Evolutionary conservation across 352 stramenopile genomes (phyloP), one percentile per base, ranked within the genome.

Genomic region (Globisporangium takayamanum): DNA sequence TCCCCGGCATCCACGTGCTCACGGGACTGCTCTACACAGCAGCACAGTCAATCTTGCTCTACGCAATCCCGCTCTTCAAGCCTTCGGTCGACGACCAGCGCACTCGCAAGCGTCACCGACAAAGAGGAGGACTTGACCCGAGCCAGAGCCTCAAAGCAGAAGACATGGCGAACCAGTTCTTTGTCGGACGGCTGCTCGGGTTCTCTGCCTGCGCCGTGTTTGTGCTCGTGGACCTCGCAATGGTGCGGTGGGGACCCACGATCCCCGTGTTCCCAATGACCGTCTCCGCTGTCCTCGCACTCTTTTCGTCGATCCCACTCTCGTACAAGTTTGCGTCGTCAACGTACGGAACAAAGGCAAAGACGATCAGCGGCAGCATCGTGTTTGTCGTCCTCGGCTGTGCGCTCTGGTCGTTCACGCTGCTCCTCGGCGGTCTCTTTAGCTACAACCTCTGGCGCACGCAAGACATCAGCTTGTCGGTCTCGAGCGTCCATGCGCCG

Each of bases 351-450:
- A 2, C 42, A 14, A 59, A 76, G 5, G 63, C 71, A 0, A 80
- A 79, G 39, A 49, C 37, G 0, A 60, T 79, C 16, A 65, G 74
- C 33, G 73, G 76, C 11, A 75, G 74, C n/a, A 64, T 84, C 14
- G 60, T 86, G 12, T 82, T 80, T 37, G 56, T 81, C 22, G 72
- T 86, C 20, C 58, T 80, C 0, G 76, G 76, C 10, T 78, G 64
- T 47, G 73, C 76, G 18, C 62, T 86, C 14, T 84, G 76, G 76
- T 86, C 76, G 15, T 79, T 84, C 57, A 84, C 76, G 16, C 61
- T 86, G 36, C 62, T 86, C 2, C 60, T 86, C 3, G 76, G 69
- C 3, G 67, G 57, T 1, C 53, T 86, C 18, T 86, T 76, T 37
- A 79, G 67, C 48, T 70, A 76, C 54, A 67, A 73, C n/a, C 44